Base-by-base conservation (phyloP, 148 eudicot genomes). In the Beta vulgaris region DNA sequence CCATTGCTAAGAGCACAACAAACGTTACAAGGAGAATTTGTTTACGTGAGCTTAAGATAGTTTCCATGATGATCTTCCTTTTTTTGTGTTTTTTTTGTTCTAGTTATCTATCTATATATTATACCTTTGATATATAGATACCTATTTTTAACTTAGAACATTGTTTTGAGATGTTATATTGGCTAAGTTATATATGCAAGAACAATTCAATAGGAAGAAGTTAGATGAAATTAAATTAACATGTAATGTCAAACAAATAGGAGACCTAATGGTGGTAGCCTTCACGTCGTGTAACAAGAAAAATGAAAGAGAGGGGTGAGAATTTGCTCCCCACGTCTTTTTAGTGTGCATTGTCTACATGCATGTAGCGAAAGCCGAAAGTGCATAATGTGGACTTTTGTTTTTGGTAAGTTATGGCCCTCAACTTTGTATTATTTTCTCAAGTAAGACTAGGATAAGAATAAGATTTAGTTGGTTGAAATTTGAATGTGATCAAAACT, bases 281-380 rank as follows among this genome's bases (percentile, higher is more conserved):
- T 80, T 80, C 83, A 80, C 83, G 83, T 80, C 68, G 62, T 76
- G 49, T 7, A 21, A 40, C 21, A 23, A 16, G 61, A 43, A 69
- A 69, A 35, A 64, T 7, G 32, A n/a, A 19, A 9, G 48, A 3
- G 18, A 44, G 35, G 6, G 37, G 42, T 44, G 73, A 73, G 72
- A 39, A 51, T n/a, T 76, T 80, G 83, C 72, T 71, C 51, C 64
- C 79, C 79, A 80, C 83, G 79, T 80, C 25, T 26, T 62, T 54
- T 37, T 23, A 28, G 49, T 54, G 57, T 54, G 72, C 60, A 35
- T 68, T 68, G 42, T 48, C 18, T 79, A 66, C 61, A 71, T 76
- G 70, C 60, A 70, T 43, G 71, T 29, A 60, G 16, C 23, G 1
- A 0, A 36, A 35, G 48, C 23, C 26, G n/a, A n/a, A 53, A 29